These are phyloP conservation scores for Annulohypoxylon moriforme DNA, from an alignment of 495 filamentous ascomycete genomes.

Conservation along the genomic window DNA sequence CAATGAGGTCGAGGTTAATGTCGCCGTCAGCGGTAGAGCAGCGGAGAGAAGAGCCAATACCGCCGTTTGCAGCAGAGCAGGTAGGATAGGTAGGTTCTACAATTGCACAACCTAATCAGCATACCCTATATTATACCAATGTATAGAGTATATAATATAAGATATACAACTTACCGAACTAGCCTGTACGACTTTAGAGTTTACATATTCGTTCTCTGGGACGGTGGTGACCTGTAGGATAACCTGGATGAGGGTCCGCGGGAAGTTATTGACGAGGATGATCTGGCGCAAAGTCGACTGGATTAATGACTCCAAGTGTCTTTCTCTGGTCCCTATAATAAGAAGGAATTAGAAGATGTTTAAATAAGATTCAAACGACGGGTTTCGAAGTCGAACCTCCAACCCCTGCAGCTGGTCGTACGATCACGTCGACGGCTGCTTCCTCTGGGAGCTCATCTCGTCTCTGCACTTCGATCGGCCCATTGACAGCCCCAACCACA, in stretches of 20 bases:
- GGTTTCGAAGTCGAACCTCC: slow-evolving; percentile 70
- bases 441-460: slow-evolving; percentile 91
- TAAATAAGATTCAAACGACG: slow-evolving; percentile 44
- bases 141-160: not conserved
- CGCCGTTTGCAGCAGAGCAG: slow-evolving; percentile 77
- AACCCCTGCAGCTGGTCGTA: slow-evolving; percentile 85
- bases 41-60: slow-evolving; percentile 81
- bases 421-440: slow-evolving; percentile 87
- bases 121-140: slow-evolving; percentile 8
- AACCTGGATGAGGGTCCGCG: slow-evolving; percentile 73
- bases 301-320: slow-evolving; percentile 77
- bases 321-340: slow-evolving; percentile 71
- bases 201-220: slow-evolving; percentile 66
- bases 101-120: slow-evolving; percentile 31
- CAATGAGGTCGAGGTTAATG: slow-evolving; percentile 71
- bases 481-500: slow-evolving; percentile 87
- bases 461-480: slow-evolving; percentile 89
- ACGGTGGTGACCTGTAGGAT: slow-evolving; percentile 71
- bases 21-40: slow-evolving; percentile 77
- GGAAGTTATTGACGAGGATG: slow-evolving; percentile 74
- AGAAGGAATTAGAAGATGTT: slow-evolving; percentile 54
- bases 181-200: slow-evolving; percentile 62
- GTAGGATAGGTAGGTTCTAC: slow-evolving; percentile 79
- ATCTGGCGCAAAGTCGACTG: slow-evolving; percentile 74
- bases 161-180: slow-evolving; percentile 54